Conservation (phyloP, 228 moss, liverwort and hornwort genomes). For the Sphagnum magellanicum region DNA sequence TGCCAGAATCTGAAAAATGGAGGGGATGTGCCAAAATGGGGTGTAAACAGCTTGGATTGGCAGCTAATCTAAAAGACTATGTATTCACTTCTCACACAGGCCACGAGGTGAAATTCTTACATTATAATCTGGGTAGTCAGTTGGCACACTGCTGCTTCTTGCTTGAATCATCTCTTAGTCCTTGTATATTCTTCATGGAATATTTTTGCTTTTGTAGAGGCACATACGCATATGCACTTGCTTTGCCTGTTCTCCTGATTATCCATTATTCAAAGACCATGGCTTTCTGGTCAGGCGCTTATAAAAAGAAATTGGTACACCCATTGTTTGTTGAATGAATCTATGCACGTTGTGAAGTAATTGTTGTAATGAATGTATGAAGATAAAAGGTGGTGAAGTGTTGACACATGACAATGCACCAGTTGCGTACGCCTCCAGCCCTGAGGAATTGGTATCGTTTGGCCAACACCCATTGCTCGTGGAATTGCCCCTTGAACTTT, state of each 20-base stretch:
- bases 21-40: not conserved
- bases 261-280: too few relatives aligned
- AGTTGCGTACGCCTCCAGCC: slow-evolving; percentile 79
- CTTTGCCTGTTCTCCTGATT: too few relatives aligned
- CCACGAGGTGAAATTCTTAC: slow-evolving; percentile 39
- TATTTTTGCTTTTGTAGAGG: too few relatives aligned
- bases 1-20: not conserved
- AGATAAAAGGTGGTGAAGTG: slow-evolving; percentile 83
- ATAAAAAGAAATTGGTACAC: too few relatives aligned
- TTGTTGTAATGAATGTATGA: slow-evolving; percentile 3
- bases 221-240: too few relatives aligned
- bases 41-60: slow-evolving; percentile 62
- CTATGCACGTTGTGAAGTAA: too few relatives aligned
- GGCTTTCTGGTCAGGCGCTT: too few relatives aligned
- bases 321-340: too few relatives aligned
- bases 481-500: slow-evolving; percentile 7
- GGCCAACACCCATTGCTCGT: too few relatives aligned
- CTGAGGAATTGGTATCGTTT: slow-evolving; percentile 57
- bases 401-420: slow-evolving; percentile 77
- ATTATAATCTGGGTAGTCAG: not conserved
- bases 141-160: not conserved
- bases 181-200: too few relatives aligned
- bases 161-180: not conserved
- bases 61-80: slow-evolving; percentile 77
- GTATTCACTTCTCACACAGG: slow-evolving; percentile 61